Evolutionary conservation across 73 alveolate genomes (phyloP).

Genomic region (Stentor roeselii): DNA sequence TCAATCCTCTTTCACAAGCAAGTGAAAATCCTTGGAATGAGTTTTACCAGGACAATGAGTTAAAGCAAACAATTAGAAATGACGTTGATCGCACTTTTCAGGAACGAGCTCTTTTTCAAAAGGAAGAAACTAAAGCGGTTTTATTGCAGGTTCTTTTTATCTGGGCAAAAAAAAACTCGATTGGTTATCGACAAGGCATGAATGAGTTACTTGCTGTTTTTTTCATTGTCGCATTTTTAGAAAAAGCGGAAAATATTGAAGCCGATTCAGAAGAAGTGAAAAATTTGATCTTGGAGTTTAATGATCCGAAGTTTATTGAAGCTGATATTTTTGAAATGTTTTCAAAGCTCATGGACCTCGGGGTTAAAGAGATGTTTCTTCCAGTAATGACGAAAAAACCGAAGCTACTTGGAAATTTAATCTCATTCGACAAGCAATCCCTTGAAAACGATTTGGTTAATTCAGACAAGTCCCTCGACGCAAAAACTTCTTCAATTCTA

Average conservation of each 20-base stretch:
- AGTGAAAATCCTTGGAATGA: conserved; percentile 66
- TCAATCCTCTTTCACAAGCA: conserved; percentile 52
- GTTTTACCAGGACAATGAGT: conserved; percentile 70
- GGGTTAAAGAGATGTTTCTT: conserved; percentile 25
- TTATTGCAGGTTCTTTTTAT: conserved; percentile 57
- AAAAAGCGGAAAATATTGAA: not conserved
- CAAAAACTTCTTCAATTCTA: conserved; percentile 43
- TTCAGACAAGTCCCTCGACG: not conserved
- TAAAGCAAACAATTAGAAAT: conserved; percentile 61
- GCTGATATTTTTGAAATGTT: conserved; percentile 18
- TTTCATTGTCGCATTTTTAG: conserved; percentile 55
- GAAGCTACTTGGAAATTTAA: not conserved
- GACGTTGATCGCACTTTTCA: conserved; percentile 88
- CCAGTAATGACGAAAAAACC: not conserved
- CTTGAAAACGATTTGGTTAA: conserved; percentile 2
- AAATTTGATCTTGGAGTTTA: not conserved
- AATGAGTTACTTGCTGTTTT: conserved; percentile 80
- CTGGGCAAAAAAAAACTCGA: conserved; percentile 78
- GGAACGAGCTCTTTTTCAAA: conserved; percentile 65
- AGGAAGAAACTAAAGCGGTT: conserved; percentile 53
- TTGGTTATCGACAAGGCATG: conserved; percentile 86
- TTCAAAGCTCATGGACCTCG: not conserved
- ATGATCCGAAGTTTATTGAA: conserved; percentile 12
- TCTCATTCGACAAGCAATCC: not conserved
- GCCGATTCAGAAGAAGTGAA: not conserved